phyloP scores from a whole-genome alignment of 768 basidiomycete species.

The Xanthoconium purpureum region DNA sequence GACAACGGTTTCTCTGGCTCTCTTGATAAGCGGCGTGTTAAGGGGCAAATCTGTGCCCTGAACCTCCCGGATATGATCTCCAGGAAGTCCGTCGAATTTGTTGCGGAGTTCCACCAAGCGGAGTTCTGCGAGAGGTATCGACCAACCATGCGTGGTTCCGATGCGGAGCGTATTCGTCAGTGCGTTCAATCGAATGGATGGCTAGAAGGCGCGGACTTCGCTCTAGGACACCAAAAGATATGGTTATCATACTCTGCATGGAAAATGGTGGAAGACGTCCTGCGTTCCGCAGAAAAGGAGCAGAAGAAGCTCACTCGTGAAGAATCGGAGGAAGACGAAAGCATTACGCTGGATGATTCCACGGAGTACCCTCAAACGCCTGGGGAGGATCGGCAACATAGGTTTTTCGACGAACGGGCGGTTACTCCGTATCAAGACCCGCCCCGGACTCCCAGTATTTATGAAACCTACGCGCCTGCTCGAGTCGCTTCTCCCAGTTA shows the following conservation, averaged over 20 bases:
- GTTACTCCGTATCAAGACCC: conserved; percentile 30
- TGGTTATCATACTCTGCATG: conserved; percentile 56
- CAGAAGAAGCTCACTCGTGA: conserved; percentile 39
- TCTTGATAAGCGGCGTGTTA: conserved; percentile 61
- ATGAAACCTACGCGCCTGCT: conserved; percentile 23
- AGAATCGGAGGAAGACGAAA: conserved; percentile 46
- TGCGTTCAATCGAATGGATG: conserved; percentile 51
- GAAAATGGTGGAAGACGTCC: conserved; percentile 58
- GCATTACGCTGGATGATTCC: conserved; percentile 37
- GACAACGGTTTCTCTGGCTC: conserved; percentile 62
- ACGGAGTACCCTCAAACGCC: conserved; percentile 39
- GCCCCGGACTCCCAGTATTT: conserved; percentile 29
- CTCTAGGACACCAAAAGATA: conserved; percentile 49
- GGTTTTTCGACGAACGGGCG: conserved; percentile 32
- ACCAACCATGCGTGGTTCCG: conserved; percentile 47
- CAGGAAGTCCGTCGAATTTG: conserved; percentile 48
- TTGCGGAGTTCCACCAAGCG: conserved; percentile 45
- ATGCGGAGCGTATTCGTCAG: conserved; percentile 46
- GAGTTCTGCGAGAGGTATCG: conserved; percentile 55
- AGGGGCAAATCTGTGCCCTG: conserved; percentile 51
- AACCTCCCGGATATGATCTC: conserved; percentile 52
- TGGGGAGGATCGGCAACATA: conserved; percentile 29
- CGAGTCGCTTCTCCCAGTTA: conserved; percentile 25
- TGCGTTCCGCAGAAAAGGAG: conserved; percentile 52
- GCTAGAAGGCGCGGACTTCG: conserved; percentile 53